Conservation (phyloP, 768 basidiomycete species). For the Daedaleopsis sinensis region DNA sequence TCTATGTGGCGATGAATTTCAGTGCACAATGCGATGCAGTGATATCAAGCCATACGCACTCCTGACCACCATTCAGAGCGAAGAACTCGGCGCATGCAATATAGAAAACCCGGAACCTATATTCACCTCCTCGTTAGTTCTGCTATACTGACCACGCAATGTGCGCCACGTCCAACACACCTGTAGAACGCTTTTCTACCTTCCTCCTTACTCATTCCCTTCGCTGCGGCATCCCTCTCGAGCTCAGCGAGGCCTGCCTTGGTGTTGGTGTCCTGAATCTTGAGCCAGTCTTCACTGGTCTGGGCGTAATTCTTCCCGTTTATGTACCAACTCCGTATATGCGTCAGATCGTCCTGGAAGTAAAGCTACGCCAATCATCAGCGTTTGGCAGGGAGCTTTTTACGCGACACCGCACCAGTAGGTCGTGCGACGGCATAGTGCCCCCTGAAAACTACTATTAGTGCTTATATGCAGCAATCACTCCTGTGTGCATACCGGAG, state of each 20-base stretch:
- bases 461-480: not conserved
- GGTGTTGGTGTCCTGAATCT: constrained; percentile 55
- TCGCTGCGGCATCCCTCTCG: constrained; percentile 47
- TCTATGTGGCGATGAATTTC: constrained; percentile 31
- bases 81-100: constrained; percentile 75
- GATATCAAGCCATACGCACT: constrained; percentile 46
- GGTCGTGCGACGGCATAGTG: constrained; percentile 71
- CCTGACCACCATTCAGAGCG: constrained; percentile 58
- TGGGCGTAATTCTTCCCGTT: constrained; percentile 65
- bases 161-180: constrained; percentile 25
- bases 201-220: constrained; percentile 50
- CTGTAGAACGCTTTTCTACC: constrained; percentile 63
- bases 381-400: not conserved
- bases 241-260: constrained; percentile 53
- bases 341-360: constrained; percentile 65
- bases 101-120: constrained; percentile 70
- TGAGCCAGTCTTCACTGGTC: constrained; percentile 69
- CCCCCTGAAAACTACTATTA: constrained; percentile 45
- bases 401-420: constrained; percentile 42
- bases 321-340: constrained; percentile 63
- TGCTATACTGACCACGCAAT: too few species aligned
- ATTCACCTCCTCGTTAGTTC: not conserved
- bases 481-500: constrained; percentile 41
- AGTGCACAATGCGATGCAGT: constrained; percentile 18
- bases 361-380: constrained; percentile 42